These are phyloP conservation scores for Durotheca rogersii DNA, from an alignment of 495 filamentous ascomycete species.

Conservation along the genomic window DNA sequence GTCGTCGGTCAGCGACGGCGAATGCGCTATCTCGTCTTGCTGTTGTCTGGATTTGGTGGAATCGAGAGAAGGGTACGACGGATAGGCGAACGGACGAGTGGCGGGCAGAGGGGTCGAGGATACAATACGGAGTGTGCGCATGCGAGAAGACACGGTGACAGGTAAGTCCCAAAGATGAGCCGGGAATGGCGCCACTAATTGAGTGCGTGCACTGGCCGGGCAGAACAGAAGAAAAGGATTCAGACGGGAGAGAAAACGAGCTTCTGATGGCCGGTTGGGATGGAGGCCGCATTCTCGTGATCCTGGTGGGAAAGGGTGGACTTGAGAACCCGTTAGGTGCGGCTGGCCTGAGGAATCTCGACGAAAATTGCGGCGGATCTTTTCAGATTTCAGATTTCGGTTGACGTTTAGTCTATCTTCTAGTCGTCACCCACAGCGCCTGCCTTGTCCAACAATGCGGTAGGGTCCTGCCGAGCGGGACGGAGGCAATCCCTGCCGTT, in stretches of 20 bases:
- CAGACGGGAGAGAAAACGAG: constrained; percentile 17
- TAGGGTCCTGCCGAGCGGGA: not conserved
- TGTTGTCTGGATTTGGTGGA: not conserved
- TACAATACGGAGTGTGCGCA: constrained; percentile 17
- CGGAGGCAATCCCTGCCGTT: constrained; percentile 8
- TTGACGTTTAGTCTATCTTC: too few relatives aligned
- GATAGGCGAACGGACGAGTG: too few relatives aligned
- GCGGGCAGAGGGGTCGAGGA: too few relatives aligned
- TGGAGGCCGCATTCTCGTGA: constrained; percentile 27
- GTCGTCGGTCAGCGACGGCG: constrained; percentile 8
- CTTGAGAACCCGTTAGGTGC: not conserved
- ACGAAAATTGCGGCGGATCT: constrained; percentile 27
- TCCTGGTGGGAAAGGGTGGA: not conserved
- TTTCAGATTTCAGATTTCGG: constrained; percentile 5
- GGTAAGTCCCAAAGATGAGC: not conserved
- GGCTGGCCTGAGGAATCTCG: not conserved
- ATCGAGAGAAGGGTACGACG: not conserved
- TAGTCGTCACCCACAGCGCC: constrained; percentile 22
- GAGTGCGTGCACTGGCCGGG: not conserved
- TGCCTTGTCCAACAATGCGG: not conserved
- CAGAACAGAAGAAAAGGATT: constrained; percentile 15
- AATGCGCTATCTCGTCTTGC: not conserved
- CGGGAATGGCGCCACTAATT: constrained; percentile 8
- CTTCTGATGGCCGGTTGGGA: constrained; percentile 21
- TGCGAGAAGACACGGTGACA: not conserved